Percentiles rank a stretch among this genome's conserved stretches.
phyloP scores from a whole-genome alignment of 2,329 filamentous ascomycete species.

The Ceratocystis destructans region DNA sequence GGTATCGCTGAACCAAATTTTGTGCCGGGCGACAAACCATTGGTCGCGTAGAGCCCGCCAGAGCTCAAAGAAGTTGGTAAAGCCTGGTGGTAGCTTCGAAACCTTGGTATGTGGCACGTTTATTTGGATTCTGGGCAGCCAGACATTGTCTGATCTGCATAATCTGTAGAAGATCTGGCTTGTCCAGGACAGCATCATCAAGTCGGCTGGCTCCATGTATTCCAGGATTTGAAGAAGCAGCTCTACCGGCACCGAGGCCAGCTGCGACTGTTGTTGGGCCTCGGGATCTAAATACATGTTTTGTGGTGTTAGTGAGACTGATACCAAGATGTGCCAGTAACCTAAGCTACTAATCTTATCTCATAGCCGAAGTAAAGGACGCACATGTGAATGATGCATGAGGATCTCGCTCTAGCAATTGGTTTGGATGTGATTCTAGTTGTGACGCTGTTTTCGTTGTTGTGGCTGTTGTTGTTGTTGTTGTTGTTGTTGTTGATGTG shows the following conservation, averaged over 20 bases:
- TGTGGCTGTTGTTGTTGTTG: neutral
- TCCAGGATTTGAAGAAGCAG: slow-evolving; percentile 58
- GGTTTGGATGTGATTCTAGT: neutral
- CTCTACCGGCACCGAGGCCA: slow-evolving; percentile 56
- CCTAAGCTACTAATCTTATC: too few relatives aligned
- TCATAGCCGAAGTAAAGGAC: neutral
- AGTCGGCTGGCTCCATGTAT: slow-evolving; percentile 50
- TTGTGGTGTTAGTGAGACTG: neutral
- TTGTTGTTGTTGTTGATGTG: neutral
- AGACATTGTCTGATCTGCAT: slow-evolving; percentile 53
- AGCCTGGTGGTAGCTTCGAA: slow-evolving; percentile 29
- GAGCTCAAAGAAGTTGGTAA: slow-evolving; percentile 5
- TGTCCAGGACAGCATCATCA: slow-evolving; percentile 45
- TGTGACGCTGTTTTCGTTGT: neutral
- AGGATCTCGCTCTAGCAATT: neutral
- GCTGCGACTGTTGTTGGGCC: neutral
- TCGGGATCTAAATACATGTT: neutral
- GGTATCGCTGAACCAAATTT: slow-evolving; percentile 74
- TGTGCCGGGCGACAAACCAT: slow-evolving; percentile 72
- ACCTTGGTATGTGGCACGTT: slow-evolving; percentile 48
- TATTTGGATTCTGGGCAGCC: slow-evolving; percentile 55
- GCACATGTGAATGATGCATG: neutral
- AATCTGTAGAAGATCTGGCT: slow-evolving; percentile 48
- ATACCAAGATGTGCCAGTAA: neutral
- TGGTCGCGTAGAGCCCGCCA: slow-evolving; percentile 26